These are phyloP conservation scores for Ophiorrhiza pumila DNA, from an alignment of 257 asterid genomes.

Conservation along the genomic window DNA sequence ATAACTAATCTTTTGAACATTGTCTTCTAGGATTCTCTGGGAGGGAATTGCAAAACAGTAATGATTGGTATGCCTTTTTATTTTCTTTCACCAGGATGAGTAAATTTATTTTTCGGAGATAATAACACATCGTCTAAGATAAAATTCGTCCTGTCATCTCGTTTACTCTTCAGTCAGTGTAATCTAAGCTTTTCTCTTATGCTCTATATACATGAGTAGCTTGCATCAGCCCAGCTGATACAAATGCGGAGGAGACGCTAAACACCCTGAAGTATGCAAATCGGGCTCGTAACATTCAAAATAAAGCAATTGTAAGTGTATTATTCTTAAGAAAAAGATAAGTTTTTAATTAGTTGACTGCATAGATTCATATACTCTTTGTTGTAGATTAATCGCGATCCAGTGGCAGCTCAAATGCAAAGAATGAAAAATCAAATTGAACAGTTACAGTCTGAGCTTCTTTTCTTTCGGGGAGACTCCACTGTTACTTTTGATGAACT, in stretches of 20 bases:
- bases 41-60: slow-evolving; percentile 93
- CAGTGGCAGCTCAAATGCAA: slow-evolving; percentile 71
- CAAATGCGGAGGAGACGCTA: slow-evolving; percentile 89
- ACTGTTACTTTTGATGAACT: slow-evolving; percentile 72
- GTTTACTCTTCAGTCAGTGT: not conserved
- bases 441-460: slow-evolving; percentile 85
- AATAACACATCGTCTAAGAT: not conserved
- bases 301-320: slow-evolving; percentile 85
- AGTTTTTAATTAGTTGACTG: not conserved
- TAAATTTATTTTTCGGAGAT: not conserved
- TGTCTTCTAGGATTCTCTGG: slow-evolving; percentile 81
- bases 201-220: slow-evolving; percentile 39
- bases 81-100: not conserved
- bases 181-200: not conserved
- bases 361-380: slow-evolving; percentile 2
- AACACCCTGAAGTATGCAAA: slow-evolving; percentile 94
- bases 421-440: slow-evolving; percentile 88
- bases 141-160: not conserved
- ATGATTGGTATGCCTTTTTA: slow-evolving; percentile 77
- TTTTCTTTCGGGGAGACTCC: slow-evolving; percentile 74
- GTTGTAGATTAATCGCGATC: slow-evolving; percentile 86
- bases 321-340: not conserved
- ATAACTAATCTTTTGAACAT: slow-evolving; percentile 19
- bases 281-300: slow-evolving; percentile 92
- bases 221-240: slow-evolving; percentile 94